Base-by-base conservation (phyloP, 257 asterid species). In the Primulina huaijiensis region DNA sequence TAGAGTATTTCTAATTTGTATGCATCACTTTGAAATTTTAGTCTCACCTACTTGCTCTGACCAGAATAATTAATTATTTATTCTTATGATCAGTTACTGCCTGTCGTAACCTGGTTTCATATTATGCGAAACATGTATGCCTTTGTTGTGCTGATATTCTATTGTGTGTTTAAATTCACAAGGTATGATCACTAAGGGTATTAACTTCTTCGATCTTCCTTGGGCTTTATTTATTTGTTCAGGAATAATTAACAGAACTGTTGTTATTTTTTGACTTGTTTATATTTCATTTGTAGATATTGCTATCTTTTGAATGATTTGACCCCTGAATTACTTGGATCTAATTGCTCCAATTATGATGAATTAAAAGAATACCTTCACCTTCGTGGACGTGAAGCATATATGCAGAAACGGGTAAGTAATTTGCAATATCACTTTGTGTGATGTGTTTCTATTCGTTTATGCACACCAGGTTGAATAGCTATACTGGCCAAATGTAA, bases 391-490 rank as follows among this genome's bases (percentile, higher is more conserved):
- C 87, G 96, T 40, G 88, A 88, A 78, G 95, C 96, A 29, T 94
- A 94, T 79, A 81, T 89, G 74, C 87, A 83, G 75, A 94, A 89
- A 75, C 88, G 95, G 94, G 99, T 90, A 16, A 72, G 92, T 79
- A 62, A 65, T 65, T 63, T 65, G 40, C 67, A 58, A 38, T 73
- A 61, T 62, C 53, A 76, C 60, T 68, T 60, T 20, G 46, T 43
- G 14, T 9, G 46, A 38, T 3, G 1, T 43, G 40, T 57, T 60
- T 23, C 8, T 57, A 30, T 25, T 64, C 35, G 10, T 16, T 55
- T 40, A 16, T 10, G 69, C 12, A 62, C 23, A 73, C 21, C 56
- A 9, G 33, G 60, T 56, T 63, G 62, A 64, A 68, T 30, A 52
- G 35, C 57, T 57, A 17, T 57, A 65, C 20, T 16, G 56, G 56